phyloP scores from a whole-genome alignment of 1,284 basidiomycete species.

The Porogramme epimiltina region DNA sequence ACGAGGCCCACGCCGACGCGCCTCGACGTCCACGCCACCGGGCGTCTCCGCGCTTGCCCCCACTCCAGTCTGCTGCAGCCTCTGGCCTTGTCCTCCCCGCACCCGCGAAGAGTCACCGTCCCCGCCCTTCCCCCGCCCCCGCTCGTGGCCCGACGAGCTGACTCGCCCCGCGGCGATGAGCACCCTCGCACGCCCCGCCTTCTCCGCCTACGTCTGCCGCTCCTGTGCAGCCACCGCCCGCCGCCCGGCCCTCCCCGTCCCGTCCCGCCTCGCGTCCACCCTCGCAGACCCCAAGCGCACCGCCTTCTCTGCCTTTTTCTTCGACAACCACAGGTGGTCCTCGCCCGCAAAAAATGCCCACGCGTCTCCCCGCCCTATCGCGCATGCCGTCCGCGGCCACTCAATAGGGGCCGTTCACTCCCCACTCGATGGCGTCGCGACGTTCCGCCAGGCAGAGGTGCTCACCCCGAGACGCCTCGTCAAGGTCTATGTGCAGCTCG shows the following conservation, averaged over 20 bases:
- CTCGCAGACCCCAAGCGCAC: constrained; percentile 26
- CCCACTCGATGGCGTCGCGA: constrained; percentile 10
- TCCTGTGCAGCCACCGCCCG: constrained; percentile 19
- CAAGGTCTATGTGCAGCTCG: constrained; percentile 79
- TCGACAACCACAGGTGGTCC: constrained; percentile 54
- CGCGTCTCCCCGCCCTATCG: constrained; percentile 5
- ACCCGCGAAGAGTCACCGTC: too few species aligned
- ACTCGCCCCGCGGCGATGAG: neutral
- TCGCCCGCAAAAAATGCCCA: constrained; percentile 14
- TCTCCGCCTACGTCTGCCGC: constrained; percentile 21
- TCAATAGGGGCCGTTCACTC: constrained; percentile 16
- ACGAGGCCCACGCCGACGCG: neutral
- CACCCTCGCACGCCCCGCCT: neutral
- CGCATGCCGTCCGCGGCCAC: constrained; percentile 13
- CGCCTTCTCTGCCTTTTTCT: constrained; percentile 60
- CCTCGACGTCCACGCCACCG: neutral
- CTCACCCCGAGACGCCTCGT: constrained; percentile 60
- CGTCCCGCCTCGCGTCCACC: constrained; percentile 22
- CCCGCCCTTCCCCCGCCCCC: neutral
- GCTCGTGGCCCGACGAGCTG: constrained; percentile 10
- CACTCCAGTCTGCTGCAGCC: neutral
- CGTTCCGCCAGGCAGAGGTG: constrained; percentile 31
- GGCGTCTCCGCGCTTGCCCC: neutral
- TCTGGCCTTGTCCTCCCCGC: neutral
- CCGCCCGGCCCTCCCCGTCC: constrained; percentile 7